Conservation (phyloP, 2,329 filamentous ascomycete species). For the Fusarium illudens region DNA sequence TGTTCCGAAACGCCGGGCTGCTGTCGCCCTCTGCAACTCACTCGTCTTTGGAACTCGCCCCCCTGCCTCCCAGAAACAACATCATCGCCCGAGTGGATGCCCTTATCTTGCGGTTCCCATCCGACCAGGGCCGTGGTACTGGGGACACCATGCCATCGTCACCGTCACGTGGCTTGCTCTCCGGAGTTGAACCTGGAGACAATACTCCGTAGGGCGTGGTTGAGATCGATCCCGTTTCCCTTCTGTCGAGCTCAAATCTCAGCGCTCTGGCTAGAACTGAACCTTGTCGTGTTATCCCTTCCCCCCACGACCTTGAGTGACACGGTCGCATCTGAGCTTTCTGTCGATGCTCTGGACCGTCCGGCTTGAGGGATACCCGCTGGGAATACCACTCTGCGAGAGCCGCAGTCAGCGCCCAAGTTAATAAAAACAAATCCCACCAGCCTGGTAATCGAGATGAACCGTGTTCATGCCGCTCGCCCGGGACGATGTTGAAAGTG, state of each 20-base stretch:
- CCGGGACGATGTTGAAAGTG: background rate
- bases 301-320: background rate
- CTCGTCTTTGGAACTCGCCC: background rate
- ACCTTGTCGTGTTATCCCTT: background rate
- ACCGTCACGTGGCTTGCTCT: conserved; percentile 15
- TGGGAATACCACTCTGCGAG: background rate
- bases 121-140: conserved; percentile 14
- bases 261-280: background rate
- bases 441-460: background rate
- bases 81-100: conserved; percentile 19
- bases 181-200: background rate
- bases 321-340: background rate
- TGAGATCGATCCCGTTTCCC: background rate
- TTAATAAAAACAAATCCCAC: background rate
- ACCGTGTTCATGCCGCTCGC: background rate
- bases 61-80: conserved; percentile 6
- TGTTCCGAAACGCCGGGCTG: conserved; percentile 28
- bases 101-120: conserved; percentile 18
- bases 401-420: background rate
- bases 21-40: conserved; percentile 3
- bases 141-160: conserved; percentile 34
- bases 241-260: background rate
- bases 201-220: background rate
- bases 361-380: background rate
- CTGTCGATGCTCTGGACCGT: background rate